Evolutionary conservation across 805 yeast genomes (phyloP).

Genomic region (Ogataea methanolica): DNA sequence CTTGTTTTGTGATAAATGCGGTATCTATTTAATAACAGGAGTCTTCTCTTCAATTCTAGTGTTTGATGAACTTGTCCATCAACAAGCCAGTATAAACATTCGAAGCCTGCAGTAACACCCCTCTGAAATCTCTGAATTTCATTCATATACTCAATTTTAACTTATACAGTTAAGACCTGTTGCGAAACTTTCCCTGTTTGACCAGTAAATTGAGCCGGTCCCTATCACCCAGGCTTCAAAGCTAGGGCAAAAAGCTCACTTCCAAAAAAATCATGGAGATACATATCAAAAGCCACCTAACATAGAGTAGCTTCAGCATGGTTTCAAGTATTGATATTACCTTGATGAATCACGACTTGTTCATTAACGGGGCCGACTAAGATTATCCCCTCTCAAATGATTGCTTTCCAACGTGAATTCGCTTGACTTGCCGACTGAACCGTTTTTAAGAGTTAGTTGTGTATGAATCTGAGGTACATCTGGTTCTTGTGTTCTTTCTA

Average conservation of each 20-base stretch:
- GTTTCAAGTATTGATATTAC: constrained; percentile 26
- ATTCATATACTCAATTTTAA: too few species aligned
- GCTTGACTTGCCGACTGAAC: constrained; percentile 18
- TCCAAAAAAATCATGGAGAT: constrained; percentile 21
- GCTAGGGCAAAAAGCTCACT: constrained; percentile 27
- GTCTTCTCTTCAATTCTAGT: too few species aligned
- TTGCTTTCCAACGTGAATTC: constrained; percentile 19
- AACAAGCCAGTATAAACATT: too few species aligned
- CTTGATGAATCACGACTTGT: constrained; percentile 21
- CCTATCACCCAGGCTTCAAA: constrained; percentile 31
- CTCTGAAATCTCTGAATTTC: background rate
- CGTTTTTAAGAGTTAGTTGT: constrained; percentile 7
- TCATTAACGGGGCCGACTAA: constrained; percentile 24
- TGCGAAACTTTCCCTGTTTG: constrained; percentile 26
- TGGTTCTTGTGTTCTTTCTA: background rate
- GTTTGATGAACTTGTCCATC: too few species aligned
- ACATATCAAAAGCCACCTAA: constrained; percentile 16
- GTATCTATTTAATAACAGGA: too few species aligned
- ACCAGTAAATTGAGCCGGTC: constrained; percentile 27
- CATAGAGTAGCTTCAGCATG: constrained; percentile 28
- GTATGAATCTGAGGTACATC: background rate
- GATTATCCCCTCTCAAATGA: constrained; percentile 25
- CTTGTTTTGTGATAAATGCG: too few species aligned
- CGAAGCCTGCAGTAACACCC: background rate
- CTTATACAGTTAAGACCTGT: background rate